Percentiles rank a stretch among this genome's conserved stretches.
Evolutionary conservation across 257 asterid species (phyloP).

Genomic region (Ocimum tenuiflorum): DNA sequence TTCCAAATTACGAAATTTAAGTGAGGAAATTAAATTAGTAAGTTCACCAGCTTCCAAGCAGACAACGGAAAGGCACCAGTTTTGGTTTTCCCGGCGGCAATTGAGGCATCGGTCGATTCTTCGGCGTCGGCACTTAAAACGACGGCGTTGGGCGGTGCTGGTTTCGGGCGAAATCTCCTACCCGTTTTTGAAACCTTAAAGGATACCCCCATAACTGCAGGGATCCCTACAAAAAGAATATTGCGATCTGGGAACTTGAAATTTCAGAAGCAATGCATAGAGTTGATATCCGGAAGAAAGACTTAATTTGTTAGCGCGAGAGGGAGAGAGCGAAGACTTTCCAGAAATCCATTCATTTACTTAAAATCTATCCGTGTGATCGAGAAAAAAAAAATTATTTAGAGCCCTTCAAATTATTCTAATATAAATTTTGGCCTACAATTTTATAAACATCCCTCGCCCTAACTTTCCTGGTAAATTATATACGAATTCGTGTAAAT

Average conservation of each 20-base stretch:
- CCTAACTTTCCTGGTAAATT: too few relatives aligned
- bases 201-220: slow-evolving; percentile 72
- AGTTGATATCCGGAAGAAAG: background rate
- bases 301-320: too few relatives aligned
- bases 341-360: too few relatives aligned
- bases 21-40: background rate
- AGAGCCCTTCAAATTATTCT: too few relatives aligned
- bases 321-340: too few relatives aligned
- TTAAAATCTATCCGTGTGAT: too few relatives aligned
- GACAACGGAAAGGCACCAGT: slow-evolving; percentile 25
- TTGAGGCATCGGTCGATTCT: slow-evolving; percentile 20
- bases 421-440: too few relatives aligned
- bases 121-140: slow-evolving; percentile 20
- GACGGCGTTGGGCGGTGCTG: slow-evolving; percentile 23
- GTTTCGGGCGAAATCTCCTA: slow-evolving; percentile 48
- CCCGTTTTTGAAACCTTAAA: slow-evolving; percentile 79
- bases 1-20: background rate
- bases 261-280: background rate
- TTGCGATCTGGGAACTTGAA: slow-evolving; percentile 7
- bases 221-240: slow-evolving; percentile 14
- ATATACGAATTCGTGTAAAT: too few relatives aligned
- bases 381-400: too few relatives aligned
- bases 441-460: too few relatives aligned
- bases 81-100: slow-evolving; percentile 22
- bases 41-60: slow-evolving; percentile 32